Evolutionary conservation across 2,329 filamentous ascomycete genomes (phyloP), one percentile per base, ranked within the genome.

Genomic region (Pseudopyrenochaeta lycopersici): DNA sequence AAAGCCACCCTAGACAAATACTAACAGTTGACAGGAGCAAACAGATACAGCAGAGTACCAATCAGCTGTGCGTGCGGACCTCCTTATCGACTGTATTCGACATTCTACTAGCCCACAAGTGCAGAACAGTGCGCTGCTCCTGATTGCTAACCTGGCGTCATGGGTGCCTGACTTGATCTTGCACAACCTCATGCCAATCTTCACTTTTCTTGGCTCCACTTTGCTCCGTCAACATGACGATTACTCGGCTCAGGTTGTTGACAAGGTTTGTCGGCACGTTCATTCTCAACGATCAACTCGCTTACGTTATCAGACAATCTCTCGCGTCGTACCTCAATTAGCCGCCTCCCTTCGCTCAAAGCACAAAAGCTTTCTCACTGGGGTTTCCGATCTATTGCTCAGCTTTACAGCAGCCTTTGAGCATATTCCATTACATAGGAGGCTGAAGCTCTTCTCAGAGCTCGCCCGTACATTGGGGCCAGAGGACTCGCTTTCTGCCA

Each of bases 141-240:
- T 99, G 21, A 91, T 98, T 52, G 92, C 94, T 20, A 90, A 88
- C 51, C 82, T 99, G 35, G 94, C 95, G 18, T 89, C 89, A 33
- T 90, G 93, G 63, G 91, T 92, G 0, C 95, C 96, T 0, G 93
- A 97, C 73, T 81, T 96, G 42, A 91, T 99, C 2, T 83, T 99
- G 52, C 94, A 99, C 77, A 97, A 92, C 65, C 91, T 99, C 48
- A 99, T 99, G 95, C 95, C 95, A 11, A 94, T 99, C 46, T 99
- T 99, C 78, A 98, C 95, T 0, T 97, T 98, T 73, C 97, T 98
- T 89, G 92, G 94, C 36, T 90, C 89, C 38, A 97, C 91, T 3
- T 89, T 97, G 17, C 84, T 99, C 44, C 88, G 91, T 43, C 94
- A 97, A 77, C 92, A 91, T 65, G 96, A 99, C 67, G 94, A 98